Evolutionary conservation across 179 eudicot genomes (phyloP), one percentile per base, ranked within the genome.

Genomic region (Actinidia arguta): DNA sequence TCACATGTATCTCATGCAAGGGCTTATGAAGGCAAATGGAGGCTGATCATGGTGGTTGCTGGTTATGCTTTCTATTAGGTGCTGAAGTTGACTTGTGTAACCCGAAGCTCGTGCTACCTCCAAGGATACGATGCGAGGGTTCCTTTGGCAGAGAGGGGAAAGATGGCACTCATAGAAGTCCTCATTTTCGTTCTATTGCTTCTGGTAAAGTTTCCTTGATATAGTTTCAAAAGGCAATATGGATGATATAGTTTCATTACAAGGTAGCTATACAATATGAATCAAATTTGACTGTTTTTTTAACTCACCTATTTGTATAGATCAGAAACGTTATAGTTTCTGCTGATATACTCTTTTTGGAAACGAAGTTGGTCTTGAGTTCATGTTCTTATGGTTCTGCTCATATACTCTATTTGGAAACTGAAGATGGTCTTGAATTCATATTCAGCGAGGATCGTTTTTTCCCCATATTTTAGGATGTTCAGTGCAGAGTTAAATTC

Each of bases 1-100:
- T 79, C n/a, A 51, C 70, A 24, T 8, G 73, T 52, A 47, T 79
- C 63, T 24, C 17, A 11, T 27, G 52, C 63, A 67, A 79, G 27
- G 20, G 54, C 59, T 4, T 18, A 48, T 67, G 62, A 66, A 50
- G 52, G 74, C 61, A 66, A 79, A 42, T 79, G 81, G 81, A 67
- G 62, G 47, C 27, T 66, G 54, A 48, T 66, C 52, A 51, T 24
- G 22, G 68, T 66, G 62, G 27, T 79, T 1, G 50, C n/a, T 10
- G 20, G 73, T 64, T 79, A 64, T 66, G 74, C 67, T 47, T 50
- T 25, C 44, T 36, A 79, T 51, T 66, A 66, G 74, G 62, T 20
- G 4, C 62, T 11, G 18, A 79, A 50, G 48, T 18, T 79, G 81
- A 79, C n/a, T 5, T 25, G 25, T 27, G 81, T 25, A 55, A 46